A percentile compares a stretch with the other conserved stretches of the same genome.
phyloP scores from a whole-genome alignment of 495 filamentous ascomycete species.

The Hypoxylon subgilvum region DNA sequence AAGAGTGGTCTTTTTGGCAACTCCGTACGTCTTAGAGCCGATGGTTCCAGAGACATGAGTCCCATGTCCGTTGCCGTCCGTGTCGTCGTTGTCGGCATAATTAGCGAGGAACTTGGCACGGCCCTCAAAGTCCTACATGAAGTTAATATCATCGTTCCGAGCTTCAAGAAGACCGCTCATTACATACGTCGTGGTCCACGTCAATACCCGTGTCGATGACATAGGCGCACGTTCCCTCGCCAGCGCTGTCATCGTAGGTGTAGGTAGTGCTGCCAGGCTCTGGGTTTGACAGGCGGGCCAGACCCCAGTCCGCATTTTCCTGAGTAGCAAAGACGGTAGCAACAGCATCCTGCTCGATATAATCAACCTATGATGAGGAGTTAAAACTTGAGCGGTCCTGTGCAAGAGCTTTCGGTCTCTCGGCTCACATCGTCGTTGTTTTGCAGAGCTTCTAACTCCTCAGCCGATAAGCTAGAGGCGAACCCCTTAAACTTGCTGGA shows the following conservation, averaged over 20 bases:
- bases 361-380: constrained; percentile 48
- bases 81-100: constrained; percentile 41
- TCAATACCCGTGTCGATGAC: constrained; percentile 67
- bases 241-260: constrained; percentile 62
- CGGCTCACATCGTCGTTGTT: constrained; percentile 46
- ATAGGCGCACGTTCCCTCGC: constrained; percentile 64
- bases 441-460: constrained; percentile 49
- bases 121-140: constrained; percentile 58
- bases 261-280: constrained; percentile 52
- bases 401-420: background rate
- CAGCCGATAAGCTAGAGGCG: constrained; percentile 45
- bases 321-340: constrained; percentile 54
- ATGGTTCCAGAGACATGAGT: constrained; percentile 73
- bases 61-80: constrained; percentile 57
- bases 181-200: constrained; percentile 60
- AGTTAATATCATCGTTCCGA: constrained; percentile 34
- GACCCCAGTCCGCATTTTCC: constrained; percentile 59
- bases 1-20: constrained; percentile 68
- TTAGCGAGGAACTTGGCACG: constrained; percentile 57
- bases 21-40: constrained; percentile 64
- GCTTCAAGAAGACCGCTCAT: constrained; percentile 46
- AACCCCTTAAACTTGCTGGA: constrained; percentile 52
- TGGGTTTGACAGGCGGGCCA: constrained; percentile 58
- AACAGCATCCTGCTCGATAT: constrained; percentile 58
- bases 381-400: constrained; percentile 1